Evolutionary conservation across 108 stramenopile genomes (phyloP), one percentile per base, ranked within the genome.

Genomic region (Schizochytrium sp.): DNA sequence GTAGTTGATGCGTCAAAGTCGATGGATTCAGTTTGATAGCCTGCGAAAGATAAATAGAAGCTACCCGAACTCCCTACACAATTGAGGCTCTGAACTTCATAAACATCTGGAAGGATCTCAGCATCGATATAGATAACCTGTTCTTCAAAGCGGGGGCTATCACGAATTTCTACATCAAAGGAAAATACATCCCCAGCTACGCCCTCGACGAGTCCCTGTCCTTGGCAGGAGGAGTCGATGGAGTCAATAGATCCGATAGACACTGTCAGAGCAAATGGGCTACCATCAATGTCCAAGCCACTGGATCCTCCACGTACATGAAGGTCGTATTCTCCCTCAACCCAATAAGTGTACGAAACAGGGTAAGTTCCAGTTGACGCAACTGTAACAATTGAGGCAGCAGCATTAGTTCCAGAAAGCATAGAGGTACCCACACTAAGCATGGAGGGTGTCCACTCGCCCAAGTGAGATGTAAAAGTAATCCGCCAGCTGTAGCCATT

Each of bases 1-100:
- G 94, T 91, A 19, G 93, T 93, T 3, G 94, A 95, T 0, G 95
- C 94, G 87, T 96, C 95, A 93, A 93, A 97, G 40, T 94, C 91
- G 56, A 96, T 96, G 42, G 64, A 87, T 0, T 57, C 91, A 3
- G 95, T 94, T 0, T 90, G 91, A 90, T 95, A 95, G 3, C 94
- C 94, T 3, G 94, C 90, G 1, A 95, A 87, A 46, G 69, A 89
- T 46, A 97, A 94, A 28, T 88, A 91, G 87, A 96, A 97, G 45
- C 90, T 87, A 15, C 96, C 96, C 17, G 64, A 38, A 8, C 42
- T 13, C 7, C 64, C 64, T 38, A 69, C 15, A 15, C 64, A 69
- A 44, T 69, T 69, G 64, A 69, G 40, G 28, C 8, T 44, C 12
- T 28, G 12, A 12, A 28, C 64, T 44, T 69, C 64, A 2, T 44